Evolutionary conservation across 139 green algal species (phyloP), one percentile per base, ranked within the genome.

Genomic region (Chlamydomonas incerta): DNA sequence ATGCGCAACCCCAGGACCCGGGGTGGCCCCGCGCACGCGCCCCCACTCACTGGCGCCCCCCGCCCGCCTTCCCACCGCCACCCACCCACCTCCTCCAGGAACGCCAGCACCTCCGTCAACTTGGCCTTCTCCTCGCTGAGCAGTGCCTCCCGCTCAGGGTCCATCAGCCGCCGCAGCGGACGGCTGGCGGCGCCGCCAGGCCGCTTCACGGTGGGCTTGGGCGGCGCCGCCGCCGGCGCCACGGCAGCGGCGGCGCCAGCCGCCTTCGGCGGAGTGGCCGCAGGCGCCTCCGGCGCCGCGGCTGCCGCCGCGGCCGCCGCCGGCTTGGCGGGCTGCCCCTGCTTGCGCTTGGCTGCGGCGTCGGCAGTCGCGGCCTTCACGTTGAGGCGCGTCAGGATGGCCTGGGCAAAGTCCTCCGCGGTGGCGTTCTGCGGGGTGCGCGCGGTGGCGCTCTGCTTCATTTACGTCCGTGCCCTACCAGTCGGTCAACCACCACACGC

Each of bases 11-110:
- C n/a, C n/a, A n/a, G n/a, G n/a, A n/a, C n/a, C n/a, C n/a, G n/a
- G n/a, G n/a, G n/a, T n/a, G n/a, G n/a, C n/a, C n/a, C n/a, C n/a
- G n/a, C n/a, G n/a, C n/a, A n/a, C n/a, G n/a, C n/a, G n/a, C n/a
- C n/a, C n/a, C n/a, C n/a, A n/a, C n/a, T n/a, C n/a, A n/a, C n/a
- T n/a, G n/a, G n/a, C n/a, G n/a, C n/a, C n/a, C n/a, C n/a, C n/a
- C n/a, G n/a, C n/a, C n/a, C n/a, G n/a, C n/a, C n/a, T n/a, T n/a
- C n/a, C n/a, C n/a, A n/a, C n/a, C n/a, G n/a, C n/a, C n/a, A 68
- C 18, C n/a, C 57, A 74, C 74, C 50, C 47, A 91, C 91, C 76
- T 94, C 80, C 65, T 94, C 85, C 71, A 95, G 77, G 52, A 92
- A 91, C 13, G 6, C 81, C 21, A 88, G 31, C 62, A 88, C 60